Evolutionary conservation across 257 asterid genomes (phyloP).

Genomic region (Solanum arcanum): DNA sequence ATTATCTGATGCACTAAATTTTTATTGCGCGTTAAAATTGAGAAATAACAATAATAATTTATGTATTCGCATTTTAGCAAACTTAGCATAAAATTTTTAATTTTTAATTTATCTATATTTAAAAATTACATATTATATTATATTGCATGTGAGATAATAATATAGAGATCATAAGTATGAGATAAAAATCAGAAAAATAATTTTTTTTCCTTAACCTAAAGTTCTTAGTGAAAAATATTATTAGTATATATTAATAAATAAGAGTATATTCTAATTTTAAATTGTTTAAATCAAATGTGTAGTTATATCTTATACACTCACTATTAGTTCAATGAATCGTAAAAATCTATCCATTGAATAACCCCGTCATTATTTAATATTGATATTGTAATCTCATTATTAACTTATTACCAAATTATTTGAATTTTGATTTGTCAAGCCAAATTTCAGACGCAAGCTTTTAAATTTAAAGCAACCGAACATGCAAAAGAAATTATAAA

Average conservation of each 20-base stretch:
- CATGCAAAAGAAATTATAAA: not conserved
- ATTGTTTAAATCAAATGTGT: not conserved
- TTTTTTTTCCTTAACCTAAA: not conserved
- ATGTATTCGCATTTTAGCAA: not conserved
- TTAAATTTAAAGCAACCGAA: not conserved
- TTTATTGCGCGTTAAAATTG: not conserved
- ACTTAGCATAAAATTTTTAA: not conserved
- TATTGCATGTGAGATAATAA: too few relatives aligned
- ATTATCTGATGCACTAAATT: accelerated
- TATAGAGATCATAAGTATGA: not conserved
- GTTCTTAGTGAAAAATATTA: not conserved
- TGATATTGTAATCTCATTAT: not conserved
- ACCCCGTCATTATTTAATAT: not conserved
- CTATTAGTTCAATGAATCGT: not conserved
- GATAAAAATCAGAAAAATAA: not conserved
- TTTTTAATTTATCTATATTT: not conserved
- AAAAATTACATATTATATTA: too few relatives aligned
- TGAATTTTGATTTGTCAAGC: too few relatives aligned
- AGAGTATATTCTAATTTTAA: not conserved
- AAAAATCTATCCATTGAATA: not conserved
- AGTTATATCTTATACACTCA: not conserved
- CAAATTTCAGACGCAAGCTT: not conserved
- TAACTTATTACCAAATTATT: not conserved
- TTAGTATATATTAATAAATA: not conserved
- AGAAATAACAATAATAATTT: not conserved